Base-by-base conservation (phyloP, 2,329 filamentous ascomycete genomes). In the Aspergillus viridinutans region DNA sequence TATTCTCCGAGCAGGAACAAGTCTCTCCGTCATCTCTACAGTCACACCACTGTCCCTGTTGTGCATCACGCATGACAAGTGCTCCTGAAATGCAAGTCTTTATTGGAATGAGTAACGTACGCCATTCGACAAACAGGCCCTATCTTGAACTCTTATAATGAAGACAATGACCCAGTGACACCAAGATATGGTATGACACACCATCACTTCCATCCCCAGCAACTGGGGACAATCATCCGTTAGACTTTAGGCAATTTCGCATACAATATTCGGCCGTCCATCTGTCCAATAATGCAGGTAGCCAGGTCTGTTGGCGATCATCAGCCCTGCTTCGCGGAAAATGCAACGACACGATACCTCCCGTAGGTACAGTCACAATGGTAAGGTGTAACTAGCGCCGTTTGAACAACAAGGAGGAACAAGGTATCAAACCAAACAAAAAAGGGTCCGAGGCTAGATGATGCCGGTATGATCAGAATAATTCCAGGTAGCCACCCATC, bases 271-370 rank as follows among this genome's bases (percentile, higher is more conserved):
- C 21, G 43, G 43, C 43, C 43, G 43, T 47, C 43, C 21, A 21
- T 26, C 14, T 10, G n/a, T 23, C 43, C 43, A 47, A 14, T 23
- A 47, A 23, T 26, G 21, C 6, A 47, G 23, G n/a, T 23, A 25
- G 6, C 43, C 43, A 7, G 14, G n/a, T 47, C 25, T 5, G 14
- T 47, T 40, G 57, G 45, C 57, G 55, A 42, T 38, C 52, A 52
- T 53, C 53, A 59, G 56, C 56, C 57, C 25, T 28, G 58, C 53
- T 57, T 57, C 61, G 53, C 57, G 57, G 57, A 54, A 63, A 66
- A 66, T 66, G 64, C 62, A 63, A 64, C 29, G 28, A 63, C 48
- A 55, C n/a, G 25, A 58, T 56, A 21, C 62, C 61, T 51, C 64
- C 64, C 59, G 54, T 3, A 38, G 32, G 32, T 49, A 49, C 61